These are phyloP conservation scores for Mallotus japonicus DNA, from an alignment of 441 rosid genomes.

Conservation along the genomic window DNA sequence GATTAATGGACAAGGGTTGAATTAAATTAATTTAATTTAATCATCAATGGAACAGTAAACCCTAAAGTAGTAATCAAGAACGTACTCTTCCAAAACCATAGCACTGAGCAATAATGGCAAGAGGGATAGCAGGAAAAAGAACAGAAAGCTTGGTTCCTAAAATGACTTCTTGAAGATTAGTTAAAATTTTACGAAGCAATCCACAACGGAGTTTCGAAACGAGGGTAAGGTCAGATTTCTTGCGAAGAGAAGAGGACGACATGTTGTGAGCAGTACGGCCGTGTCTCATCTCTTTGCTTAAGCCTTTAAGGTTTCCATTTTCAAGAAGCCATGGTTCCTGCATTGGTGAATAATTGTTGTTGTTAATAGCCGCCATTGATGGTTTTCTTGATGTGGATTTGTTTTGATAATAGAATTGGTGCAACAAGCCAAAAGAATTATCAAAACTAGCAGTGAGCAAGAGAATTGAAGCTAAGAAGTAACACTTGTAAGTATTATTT, in stretches of 20 bases:
- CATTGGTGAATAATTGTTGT: background rate
- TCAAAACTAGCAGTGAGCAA: background rate
- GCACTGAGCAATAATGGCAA: slow-evolving; percentile 54
- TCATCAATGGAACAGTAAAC: background rate
- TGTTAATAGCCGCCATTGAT: slow-evolving; percentile 19
- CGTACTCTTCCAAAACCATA: slow-evolving; percentile 44
- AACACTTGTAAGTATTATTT: background rate
- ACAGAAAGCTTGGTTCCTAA: slow-evolving; percentile 73
- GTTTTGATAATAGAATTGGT: background rate
- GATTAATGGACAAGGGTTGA: background rate
- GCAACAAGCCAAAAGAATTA: background rate
- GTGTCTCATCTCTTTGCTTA: slow-evolving; percentile 39
- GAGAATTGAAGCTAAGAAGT: background rate
- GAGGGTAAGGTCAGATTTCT: slow-evolving; percentile 68
- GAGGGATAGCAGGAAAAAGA: slow-evolving; percentile 71
- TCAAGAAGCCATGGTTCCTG: slow-evolving; percentile 41
- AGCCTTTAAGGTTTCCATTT: slow-evolving; percentile 38
- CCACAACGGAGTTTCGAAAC: slow-evolving; percentile 54
- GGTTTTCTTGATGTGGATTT: too few relatives aligned
- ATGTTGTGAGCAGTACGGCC: slow-evolving; percentile 66
- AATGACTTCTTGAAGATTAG: slow-evolving; percentile 79
- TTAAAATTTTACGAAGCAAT: slow-evolving; percentile 36
- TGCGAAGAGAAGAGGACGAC: slow-evolving; percentile 76
- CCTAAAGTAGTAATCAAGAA: background rate
- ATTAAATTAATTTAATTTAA: background rate